These are phyloP conservation scores for Fusarium redolens DNA, from an alignment of 2,329 filamentous ascomycete genomes.

Conservation along the genomic window DNA sequence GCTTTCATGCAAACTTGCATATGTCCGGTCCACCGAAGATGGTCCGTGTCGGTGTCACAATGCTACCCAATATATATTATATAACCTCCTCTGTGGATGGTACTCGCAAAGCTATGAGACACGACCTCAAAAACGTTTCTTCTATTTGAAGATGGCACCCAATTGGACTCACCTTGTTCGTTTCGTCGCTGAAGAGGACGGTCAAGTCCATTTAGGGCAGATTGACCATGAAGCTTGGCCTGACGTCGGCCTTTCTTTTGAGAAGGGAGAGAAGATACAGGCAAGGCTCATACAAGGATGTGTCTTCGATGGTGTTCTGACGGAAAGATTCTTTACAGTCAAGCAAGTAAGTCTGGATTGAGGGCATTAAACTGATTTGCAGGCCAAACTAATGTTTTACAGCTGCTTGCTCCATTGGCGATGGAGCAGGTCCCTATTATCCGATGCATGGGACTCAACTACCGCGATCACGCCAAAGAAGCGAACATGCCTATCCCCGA, in stretches of 20 bases:
- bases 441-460: not conserved
- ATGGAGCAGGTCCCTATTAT: not conserved
- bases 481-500: not conserved
- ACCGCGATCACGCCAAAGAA: not conserved
- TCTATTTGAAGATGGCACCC: not conserved
- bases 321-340: not conserved
- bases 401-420: not conserved
- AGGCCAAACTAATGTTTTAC: not conserved
- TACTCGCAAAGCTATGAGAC: not conserved
- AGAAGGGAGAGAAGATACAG: not conserved
- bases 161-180: not conserved
- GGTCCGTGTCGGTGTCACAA: not conserved
- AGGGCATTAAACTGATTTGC: accelerated
- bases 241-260: not conserved
- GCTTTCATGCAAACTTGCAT: not conserved
- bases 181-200: not conserved
- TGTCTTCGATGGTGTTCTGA: not conserved
- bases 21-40: not conserved
- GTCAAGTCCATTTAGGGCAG: not conserved
- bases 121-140: not conserved
- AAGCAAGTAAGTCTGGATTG: not conserved
- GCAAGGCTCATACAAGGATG: not conserved
- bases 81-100: not conserved
- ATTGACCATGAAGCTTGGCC: not conserved
- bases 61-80: not conserved